A percentile compares a stretch with the other conserved stretches of the same genome.
Conservation (phyloP, 1,284 basidiomycete species). For the Ustilago hordei region DNA sequence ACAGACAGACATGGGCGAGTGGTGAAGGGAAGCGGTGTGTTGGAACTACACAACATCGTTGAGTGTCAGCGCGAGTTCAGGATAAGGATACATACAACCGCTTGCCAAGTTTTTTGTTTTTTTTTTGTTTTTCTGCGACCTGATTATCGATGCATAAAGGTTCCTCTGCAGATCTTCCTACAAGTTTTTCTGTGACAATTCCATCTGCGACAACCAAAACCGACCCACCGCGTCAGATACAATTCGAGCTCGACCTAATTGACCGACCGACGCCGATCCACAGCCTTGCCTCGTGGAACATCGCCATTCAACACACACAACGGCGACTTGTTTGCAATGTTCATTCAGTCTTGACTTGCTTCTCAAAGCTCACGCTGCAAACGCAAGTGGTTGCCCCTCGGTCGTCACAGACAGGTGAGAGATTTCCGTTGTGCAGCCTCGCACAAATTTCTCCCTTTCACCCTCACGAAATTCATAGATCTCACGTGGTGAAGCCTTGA, state of each 20-base stretch:
- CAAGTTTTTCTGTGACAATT: conserved; percentile 4
- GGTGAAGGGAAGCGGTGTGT: neutral
- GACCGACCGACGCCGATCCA: conserved; percentile 18
- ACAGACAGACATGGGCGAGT: neutral
- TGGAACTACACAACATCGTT: too few species aligned
- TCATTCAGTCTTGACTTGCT: neutral
- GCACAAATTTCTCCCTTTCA: neutral
- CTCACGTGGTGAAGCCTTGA: neutral
- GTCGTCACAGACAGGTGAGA: neutral
- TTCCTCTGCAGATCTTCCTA: conserved; percentile 6
- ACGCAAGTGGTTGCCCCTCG: neutral
- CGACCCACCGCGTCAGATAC: neutral
- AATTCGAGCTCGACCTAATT: neutral
- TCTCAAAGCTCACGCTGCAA: neutral
- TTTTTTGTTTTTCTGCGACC: too few species aligned
- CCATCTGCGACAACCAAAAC: conserved; percentile 7
- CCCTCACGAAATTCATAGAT: too few species aligned
- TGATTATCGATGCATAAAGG: conserved; percentile 34
- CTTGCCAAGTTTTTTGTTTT: neutral
- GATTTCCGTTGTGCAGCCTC: neutral
- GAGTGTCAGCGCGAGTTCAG: too few species aligned
- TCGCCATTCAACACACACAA: neutral
- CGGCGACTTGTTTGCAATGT: conserved; percentile 3
- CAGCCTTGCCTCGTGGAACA: conserved; percentile 3
- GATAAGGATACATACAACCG: neutral